Base-by-base conservation (phyloP, 2,329 filamentous ascomycete genomes). In the Neopestalotiopsis sp. region DNA sequence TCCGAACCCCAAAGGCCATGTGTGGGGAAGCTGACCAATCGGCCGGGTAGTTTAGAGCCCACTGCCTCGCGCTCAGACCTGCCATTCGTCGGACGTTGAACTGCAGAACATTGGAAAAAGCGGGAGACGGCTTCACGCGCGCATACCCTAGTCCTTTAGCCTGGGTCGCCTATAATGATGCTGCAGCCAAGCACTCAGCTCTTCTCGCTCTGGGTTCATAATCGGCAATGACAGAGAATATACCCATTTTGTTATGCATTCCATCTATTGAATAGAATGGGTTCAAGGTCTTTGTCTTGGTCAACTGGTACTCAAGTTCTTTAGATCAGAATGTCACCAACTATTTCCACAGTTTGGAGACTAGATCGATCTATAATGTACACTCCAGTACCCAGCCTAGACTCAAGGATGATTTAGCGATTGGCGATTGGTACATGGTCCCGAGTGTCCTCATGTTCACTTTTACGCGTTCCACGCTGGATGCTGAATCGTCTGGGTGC, bases 41-140 rank as follows among this genome's bases (percentile, higher is more conserved):
- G 58, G 14, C 28, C 58, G 28, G 32, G 28, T 28, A 30, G 28
- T 34, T 32, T 7, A 61, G n/a, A 38, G 28, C 32, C 57, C 28
- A 32, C 57, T 61, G 58, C 12, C 28, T 10, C 14, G 58, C 30
- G 58, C 28, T n/a, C 34, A 14, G 17, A 38, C 32, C 58, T 61
- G 14, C 6, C 12, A 30, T 61, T 30, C 24, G 32, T 61, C 28
- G n/a, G 28, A 61, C 45, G 45, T 53, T 53, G n/a, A 53, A 53
- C n/a, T 63, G 61, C 61, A 63, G 61, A 63, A 63, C 61, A 42
- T 17, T 38, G 17, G 61, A 32, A 28, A 28, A 20, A 63, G 61
- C 45, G 45, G 45, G 45, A 53, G 45, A 61, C 28, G 58, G 58
- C 28, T 38, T 61, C 24, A 61, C n/a, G 45, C 45, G n/a, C 45